Evolutionary conservation across 352 stramenopile genomes (phyloP).

Genomic region (Phytopythium montanum): DNA sequence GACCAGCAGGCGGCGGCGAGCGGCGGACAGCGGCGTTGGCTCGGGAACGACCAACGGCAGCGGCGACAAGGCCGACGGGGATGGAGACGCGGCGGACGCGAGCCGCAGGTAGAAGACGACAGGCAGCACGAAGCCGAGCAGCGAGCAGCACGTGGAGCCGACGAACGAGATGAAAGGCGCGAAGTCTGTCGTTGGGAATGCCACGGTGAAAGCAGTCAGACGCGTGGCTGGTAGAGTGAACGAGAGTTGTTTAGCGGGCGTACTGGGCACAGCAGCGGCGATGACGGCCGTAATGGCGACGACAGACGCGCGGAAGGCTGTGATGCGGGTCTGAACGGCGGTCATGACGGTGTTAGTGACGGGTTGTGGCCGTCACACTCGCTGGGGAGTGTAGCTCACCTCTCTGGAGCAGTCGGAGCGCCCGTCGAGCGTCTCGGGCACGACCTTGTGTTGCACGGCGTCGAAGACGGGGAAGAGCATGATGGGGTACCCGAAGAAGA

Average conservation of each 20-base stretch:
- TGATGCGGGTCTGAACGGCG: not conserved
- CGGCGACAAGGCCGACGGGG: constrained; percentile 11
- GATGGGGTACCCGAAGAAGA: constrained; percentile 92
- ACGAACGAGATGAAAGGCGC: constrained; percentile 91
- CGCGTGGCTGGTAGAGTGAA: not conserved
- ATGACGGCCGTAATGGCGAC: constrained; percentile 79
- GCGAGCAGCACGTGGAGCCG: constrained; percentile 85
- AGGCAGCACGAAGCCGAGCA: constrained; percentile 88
- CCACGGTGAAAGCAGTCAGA: not conserved
- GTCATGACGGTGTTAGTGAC: not conserved
- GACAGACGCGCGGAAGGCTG: constrained; percentile 38
- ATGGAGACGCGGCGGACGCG: constrained; percentile 31
- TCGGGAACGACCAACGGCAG: not conserved
- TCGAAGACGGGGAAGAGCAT: constrained; percentile 93
- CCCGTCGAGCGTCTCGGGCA: constrained; percentile 6
- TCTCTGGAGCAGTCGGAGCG: constrained; percentile 10
- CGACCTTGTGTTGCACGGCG: constrained; percentile 42
- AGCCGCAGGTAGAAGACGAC: constrained; percentile 84
- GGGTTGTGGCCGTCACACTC: not conserved
- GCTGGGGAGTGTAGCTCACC: constrained; percentile 16
- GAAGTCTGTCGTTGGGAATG: constrained; percentile 61
- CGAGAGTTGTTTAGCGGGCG: not conserved
- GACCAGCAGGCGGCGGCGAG: constrained; percentile 24
- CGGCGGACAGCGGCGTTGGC: not conserved
- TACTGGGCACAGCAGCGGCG: constrained; percentile 72